Evolutionary conservation across 768 basidiomycete genomes (phyloP), one percentile per base, ranked within the genome.

Genomic region (Sarcomyxa edulis): DNA sequence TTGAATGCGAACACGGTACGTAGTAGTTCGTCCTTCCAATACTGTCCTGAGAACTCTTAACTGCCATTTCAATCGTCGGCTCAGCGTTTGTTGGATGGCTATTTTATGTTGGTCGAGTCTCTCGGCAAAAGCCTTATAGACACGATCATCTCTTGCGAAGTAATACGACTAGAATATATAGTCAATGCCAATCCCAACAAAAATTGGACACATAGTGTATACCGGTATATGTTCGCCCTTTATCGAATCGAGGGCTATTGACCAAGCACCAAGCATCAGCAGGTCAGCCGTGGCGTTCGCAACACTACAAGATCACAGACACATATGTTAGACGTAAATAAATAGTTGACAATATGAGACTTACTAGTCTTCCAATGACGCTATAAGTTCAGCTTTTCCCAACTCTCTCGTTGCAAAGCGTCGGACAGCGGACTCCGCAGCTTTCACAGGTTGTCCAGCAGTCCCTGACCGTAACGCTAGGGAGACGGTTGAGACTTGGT

Each of bases 111-210:
- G 53, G 26, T 70, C 63, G 16, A 72, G 48, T 23, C 67, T 60
- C 18, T 81, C 74, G 5, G 64, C 61, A 42, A 91, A 86, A 2
- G 80, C 75, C 46, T 72, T 81, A 59, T 84, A 86, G 10, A 88
- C 79, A 24, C 94, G 78, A 45, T 91, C 84, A 58, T 98, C 95
- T 15, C 95, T 76, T 30, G 94, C 95, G 52, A 98, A 98, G 51
- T 84, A 91, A 46, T 86, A 93, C n/a, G 80, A 73, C 88, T 90
- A 36, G 22, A 32, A 4, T 48, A 7, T 15, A 18, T 23, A 44
- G 27, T 23, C 19, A 37, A 31, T 25, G 10, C 28, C 27, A 10
- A 36, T 39, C 4, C 28, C n/a, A 21, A 29, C 43, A 9, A 19
- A 20, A 15, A 37, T 20, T 3, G 36, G 14, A 11, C 44, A 35